Percentiles rank a stretch among this genome's conserved stretches.
These are phyloP conservation scores for Epichloe brachyelytri DNA, from an alignment of 2,329 filamentous ascomycete species.

Conservation along the genomic window DNA sequence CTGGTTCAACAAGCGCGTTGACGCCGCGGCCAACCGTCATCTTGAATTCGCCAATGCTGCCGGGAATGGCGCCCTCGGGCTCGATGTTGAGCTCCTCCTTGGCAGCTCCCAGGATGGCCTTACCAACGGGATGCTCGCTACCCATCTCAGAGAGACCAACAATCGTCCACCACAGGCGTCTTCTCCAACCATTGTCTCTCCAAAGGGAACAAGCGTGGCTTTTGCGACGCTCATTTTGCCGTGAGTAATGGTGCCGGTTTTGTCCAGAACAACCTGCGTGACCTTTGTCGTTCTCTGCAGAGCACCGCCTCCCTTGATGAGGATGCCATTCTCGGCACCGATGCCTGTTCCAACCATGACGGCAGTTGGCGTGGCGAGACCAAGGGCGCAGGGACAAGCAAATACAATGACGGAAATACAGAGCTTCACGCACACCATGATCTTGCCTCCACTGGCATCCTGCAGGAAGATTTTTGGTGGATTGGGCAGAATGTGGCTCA, in stretches of 20 bases:
- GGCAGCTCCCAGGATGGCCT: slow-evolving; percentile 65
- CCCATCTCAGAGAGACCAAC: slow-evolving; percentile 91
- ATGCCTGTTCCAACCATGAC: slow-evolving; percentile 99
- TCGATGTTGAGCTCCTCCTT: slow-evolving; percentile 63
- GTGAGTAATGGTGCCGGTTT: slow-evolving; percentile 88
- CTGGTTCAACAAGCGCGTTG: slow-evolving; percentile 67
- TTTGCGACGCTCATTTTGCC: slow-evolving; percentile 90
- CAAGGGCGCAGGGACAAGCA: slow-evolving; percentile 93
- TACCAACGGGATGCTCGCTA: slow-evolving; percentile 93
- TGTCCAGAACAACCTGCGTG: slow-evolving; percentile 83
- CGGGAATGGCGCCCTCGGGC: slow-evolving; percentile 62
- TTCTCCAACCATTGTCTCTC: slow-evolving; percentile 54
- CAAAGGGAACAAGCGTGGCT: slow-evolving; percentile 54
- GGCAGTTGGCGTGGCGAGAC: slow-evolving; percentile 86
- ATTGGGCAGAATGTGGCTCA: slow-evolving; percentile 71
- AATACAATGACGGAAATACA: slow-evolving; percentile 99
- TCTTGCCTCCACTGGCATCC: slow-evolving; percentile 69
- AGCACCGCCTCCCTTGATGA: slow-evolving; percentile 93
- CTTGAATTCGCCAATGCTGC: slow-evolving; percentile 74
- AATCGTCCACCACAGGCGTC: slow-evolving; percentile 85
- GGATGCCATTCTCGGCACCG: slow-evolving; percentile 85
- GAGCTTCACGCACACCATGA: slow-evolving; percentile 94
- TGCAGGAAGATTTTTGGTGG: slow-evolving; percentile 83
- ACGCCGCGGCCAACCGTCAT: slow-evolving; percentile 77
- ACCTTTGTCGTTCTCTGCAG: slow-evolving; percentile 84